Evolutionary conservation across 495 filamentous ascomycete genomes (phyloP).

Genomic region (Lepraria neglecta): DNA sequence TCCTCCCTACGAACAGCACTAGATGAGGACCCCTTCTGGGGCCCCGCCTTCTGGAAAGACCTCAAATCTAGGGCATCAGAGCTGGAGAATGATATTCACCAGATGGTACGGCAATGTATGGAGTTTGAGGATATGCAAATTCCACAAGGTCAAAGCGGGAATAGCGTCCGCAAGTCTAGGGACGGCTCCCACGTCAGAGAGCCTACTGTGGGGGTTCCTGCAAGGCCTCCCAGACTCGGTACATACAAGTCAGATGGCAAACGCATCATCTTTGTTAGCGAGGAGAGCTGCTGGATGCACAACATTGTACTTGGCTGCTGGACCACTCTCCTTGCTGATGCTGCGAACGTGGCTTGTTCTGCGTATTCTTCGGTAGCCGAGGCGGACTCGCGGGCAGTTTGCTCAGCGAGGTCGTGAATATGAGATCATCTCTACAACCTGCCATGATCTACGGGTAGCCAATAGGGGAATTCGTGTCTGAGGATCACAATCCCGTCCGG

Average conservation of each 20-base stretch:
- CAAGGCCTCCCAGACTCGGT: conserved; percentile 7
- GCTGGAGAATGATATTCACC: conserved; percentile 47
- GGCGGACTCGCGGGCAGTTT: background rate
- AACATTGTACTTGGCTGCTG: conserved; percentile 20
- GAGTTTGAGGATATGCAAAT: conserved; percentile 33
- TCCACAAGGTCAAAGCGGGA: conserved; percentile 2
- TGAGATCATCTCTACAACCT: background rate
- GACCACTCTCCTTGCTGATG: conserved; percentile 19
- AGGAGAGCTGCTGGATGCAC: conserved; percentile 24
- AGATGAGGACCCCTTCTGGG: conserved; percentile 52
- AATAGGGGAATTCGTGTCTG: background rate
- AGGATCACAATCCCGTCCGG: background rate
- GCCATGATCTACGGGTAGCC: background rate
- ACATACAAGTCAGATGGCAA: conserved; percentile 14
- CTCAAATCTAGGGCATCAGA: conserved; percentile 48
- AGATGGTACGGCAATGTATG: conserved; percentile 49
- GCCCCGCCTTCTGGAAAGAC: conserved; percentile 48
- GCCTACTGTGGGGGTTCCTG: conserved; percentile 13
- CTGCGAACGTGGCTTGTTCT: conserved; percentile 18
- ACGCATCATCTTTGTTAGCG: conserved; percentile 1
- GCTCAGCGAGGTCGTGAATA: too few relatives aligned
- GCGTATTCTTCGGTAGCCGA: background rate
- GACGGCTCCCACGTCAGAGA: background rate
- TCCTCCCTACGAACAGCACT: conserved; percentile 48
- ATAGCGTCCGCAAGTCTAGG: conserved; percentile 4